These are phyloP conservation scores for Stevia rebaudiana DNA, from an alignment of 140 eudicot genomes.

Conservation along the genomic window DNA sequence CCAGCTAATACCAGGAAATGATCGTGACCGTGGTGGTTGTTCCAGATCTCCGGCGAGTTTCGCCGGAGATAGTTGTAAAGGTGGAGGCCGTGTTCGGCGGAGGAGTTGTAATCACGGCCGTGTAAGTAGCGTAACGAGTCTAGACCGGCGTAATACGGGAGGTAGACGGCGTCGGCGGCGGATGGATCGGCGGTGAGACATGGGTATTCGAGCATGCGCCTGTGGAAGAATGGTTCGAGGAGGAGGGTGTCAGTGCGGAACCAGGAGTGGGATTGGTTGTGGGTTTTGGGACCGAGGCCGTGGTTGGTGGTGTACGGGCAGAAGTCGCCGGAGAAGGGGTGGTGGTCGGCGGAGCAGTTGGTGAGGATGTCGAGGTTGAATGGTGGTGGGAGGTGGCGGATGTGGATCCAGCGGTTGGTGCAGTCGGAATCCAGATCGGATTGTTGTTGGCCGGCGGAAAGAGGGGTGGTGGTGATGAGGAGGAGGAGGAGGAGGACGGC, in stretches of 20 bases:
- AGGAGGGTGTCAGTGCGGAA: conserved; percentile 69
- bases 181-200: conserved; percentile 67
- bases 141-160: conserved; percentile 69
- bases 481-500: conserved; percentile 29
- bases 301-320: conserved; percentile 70
- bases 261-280: conserved; percentile 85
- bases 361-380: conserved; percentile 68
- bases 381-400: conserved; percentile 65
- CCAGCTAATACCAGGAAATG: conserved; percentile 73
- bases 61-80: conserved; percentile 27
- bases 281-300: conserved; percentile 83
- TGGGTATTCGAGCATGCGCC: conserved; percentile 84
- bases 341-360: conserved; percentile 60
- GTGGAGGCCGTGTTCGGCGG: conserved; percentile 49
- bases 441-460: conserved; percentile 31
- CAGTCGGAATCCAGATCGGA: conserved; percentile 61
- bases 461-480: conserved; percentile 1
- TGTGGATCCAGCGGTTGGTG: conserved; percentile 72
- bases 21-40: conserved; percentile 46
- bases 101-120: conserved; percentile 57
- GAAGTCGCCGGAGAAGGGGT: conserved; percentile 45
- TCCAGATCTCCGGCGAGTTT: conserved; percentile 59
- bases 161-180: conserved; percentile 56
- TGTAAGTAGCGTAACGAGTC: conserved; percentile 54
- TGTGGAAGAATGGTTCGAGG: conserved; percentile 83